A percentile compares a stretch with the other conserved stretches of the same genome.
Evolutionary conservation across 2,329 filamentous ascomycete species (phyloP).

Genomic region (Hansfordia pulvinata): DNA sequence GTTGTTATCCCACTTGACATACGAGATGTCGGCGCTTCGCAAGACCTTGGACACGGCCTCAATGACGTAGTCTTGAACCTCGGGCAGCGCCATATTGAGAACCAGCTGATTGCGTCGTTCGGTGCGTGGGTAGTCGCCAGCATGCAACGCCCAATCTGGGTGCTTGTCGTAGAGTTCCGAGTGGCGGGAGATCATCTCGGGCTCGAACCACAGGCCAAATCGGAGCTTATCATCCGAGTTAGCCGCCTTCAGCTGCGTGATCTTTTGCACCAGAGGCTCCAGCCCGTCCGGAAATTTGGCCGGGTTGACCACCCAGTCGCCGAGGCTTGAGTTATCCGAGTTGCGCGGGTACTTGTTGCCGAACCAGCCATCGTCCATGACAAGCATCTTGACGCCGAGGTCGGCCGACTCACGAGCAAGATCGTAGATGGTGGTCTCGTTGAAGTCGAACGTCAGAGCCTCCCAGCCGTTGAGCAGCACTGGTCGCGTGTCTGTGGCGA

Average conservation of each 20-base stretch:
- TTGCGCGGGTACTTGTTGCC: conserved; percentile 46
- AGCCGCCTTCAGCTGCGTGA: conserved; percentile 33
- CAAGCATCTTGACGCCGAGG: conserved; percentile 48
- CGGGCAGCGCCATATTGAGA: conserved; percentile 43
- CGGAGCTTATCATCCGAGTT: conserved; percentile 33
- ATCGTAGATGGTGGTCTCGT: conserved; percentile 38
- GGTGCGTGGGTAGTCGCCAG: conserved; percentile 40
- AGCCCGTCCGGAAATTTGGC: conserved; percentile 45
- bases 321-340: conserved; percentile 42
- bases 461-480: conserved; percentile 55
- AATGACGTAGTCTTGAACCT: conserved; percentile 52
- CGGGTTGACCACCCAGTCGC: conserved; percentile 49
- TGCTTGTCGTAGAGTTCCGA: conserved; percentile 47
- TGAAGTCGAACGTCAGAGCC: conserved; percentile 43
- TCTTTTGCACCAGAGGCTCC: conserved; percentile 30
- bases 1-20: conserved; percentile 60
- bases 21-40: conserved; percentile 36
- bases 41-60: conserved; percentile 38
- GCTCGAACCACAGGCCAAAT: conserved; percentile 56
- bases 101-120: conserved; percentile 45
- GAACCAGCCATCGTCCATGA: conserved; percentile 57
- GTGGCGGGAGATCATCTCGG: conserved; percentile 53
- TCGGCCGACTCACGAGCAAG: conserved; percentile 42
- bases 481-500: conserved; percentile 35
- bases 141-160: conserved; percentile 49